Conservation (phyloP, 176 grass and related monocot species). For the Eleusine indica region DNA sequence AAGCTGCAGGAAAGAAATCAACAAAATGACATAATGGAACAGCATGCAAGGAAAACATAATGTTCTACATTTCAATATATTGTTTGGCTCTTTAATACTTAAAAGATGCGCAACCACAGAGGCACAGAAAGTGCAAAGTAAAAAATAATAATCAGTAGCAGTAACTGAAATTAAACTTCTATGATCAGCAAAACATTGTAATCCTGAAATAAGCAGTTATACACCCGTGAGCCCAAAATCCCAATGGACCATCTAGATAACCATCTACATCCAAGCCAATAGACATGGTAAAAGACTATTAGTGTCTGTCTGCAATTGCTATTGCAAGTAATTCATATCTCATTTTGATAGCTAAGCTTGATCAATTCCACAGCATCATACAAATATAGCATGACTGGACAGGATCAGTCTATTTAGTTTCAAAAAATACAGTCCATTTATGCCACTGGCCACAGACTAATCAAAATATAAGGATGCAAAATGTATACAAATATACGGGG, state of each 20-base stretch:
- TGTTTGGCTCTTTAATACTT: background rate
- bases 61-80: conserved; percentile 15
- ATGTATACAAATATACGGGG: background rate
- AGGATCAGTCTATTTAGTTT: background rate
- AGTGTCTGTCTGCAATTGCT: background rate
- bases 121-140: conserved; percentile 1
- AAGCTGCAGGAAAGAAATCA: conserved; percentile 61
- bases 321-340: conserved; percentile 3
- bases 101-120: background rate
- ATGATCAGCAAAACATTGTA: background rate
- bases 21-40: conserved; percentile 17
- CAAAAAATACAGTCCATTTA: background rate
- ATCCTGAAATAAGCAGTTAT: conserved; percentile 27
- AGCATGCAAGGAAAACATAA: conserved; percentile 14
- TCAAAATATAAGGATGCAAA: conserved; percentile 1
- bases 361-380: conserved; percentile 22
- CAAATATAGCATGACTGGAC: conserved; percentile 14
- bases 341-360: background rate
- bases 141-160: background rate
- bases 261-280: conserved; percentile 14
- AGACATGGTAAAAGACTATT: conserved; percentile 1
- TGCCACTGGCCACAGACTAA: background rate
- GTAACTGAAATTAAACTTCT: conserved; percentile 31
- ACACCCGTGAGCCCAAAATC: background rate
- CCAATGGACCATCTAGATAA: conserved; percentile 9